Evolutionary conservation across 106 monocot genomes (phyloP).

Genomic region (Dioscorea alata): DNA sequence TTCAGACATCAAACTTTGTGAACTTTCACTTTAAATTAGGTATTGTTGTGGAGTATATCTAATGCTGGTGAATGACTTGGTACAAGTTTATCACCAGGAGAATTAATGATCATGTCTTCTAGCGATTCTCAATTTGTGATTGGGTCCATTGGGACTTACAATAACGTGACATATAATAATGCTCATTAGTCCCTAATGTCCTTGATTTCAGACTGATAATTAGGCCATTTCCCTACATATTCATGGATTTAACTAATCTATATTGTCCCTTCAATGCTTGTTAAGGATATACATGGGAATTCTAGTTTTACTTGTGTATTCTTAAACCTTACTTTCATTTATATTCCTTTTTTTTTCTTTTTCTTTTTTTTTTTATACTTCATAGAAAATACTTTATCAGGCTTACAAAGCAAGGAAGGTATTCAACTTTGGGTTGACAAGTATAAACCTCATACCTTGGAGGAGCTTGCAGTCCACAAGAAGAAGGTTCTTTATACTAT

Average conservation of each 20-base stretch:
- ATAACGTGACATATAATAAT: too few relatives aligned
- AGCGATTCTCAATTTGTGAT: too few relatives aligned
- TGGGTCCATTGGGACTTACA: too few relatives aligned
- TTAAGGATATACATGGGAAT: not conserved
- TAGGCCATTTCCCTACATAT: not conserved
- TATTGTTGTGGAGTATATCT: too few relatives aligned
- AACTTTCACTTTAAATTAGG: too few relatives aligned
- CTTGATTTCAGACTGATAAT: too few relatives aligned
- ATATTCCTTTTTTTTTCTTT: not conserved
- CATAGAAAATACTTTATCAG: slow-evolving; percentile 27
- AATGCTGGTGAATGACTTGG: too few relatives aligned
- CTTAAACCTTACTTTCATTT: not conserved
- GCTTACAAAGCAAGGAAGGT: slow-evolving; percentile 10
- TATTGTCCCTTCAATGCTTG: not conserved
- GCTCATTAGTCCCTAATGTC: too few relatives aligned
- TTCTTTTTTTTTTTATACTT: slow-evolving; percentile 2
- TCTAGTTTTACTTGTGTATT: not conserved
- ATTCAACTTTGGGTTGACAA: slow-evolving; percentile 87
- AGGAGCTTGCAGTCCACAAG: slow-evolving; percentile 77
- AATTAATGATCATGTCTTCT: too few relatives aligned
- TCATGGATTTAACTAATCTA: not conserved
- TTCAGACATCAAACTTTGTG: too few relatives aligned
- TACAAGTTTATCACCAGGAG: too few relatives aligned
- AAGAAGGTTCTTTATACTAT: slow-evolving; percentile 62
- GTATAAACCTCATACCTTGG: slow-evolving; percentile 50